phyloP scores from a whole-genome alignment of 2,329 filamentous ascomycete genomes.

The Rachicladosporium sp. region DNA sequence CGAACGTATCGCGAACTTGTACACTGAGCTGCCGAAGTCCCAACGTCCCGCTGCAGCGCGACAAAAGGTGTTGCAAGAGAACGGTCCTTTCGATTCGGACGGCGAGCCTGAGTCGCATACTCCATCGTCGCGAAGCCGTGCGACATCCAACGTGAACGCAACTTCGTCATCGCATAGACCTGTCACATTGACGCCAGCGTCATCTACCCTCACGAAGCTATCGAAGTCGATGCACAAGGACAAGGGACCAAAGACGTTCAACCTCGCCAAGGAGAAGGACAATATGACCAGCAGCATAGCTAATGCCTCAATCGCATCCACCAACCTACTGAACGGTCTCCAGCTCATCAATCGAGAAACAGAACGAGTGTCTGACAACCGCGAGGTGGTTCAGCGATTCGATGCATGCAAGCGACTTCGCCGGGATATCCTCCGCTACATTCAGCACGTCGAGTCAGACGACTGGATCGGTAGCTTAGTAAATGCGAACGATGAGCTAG shows the following conservation, averaged over 20 bases:
- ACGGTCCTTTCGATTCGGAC: slow-evolving; percentile 54
- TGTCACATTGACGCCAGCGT: slow-evolving; percentile 20
- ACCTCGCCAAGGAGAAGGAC: slow-evolving; percentile 75
- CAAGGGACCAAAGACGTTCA: slow-evolving; percentile 54
- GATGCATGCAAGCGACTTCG: slow-evolving; percentile 78
- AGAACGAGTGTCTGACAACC: slow-evolving; percentile 77
- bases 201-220: slow-evolving; percentile 17
- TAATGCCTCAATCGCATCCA: slow-evolving; percentile 75
- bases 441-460: slow-evolving; percentile 81
- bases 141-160: slow-evolving; percentile 7
- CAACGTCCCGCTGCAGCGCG: slow-evolving; percentile 58
- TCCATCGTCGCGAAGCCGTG: slow-evolving; percentile 5
- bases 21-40: slow-evolving; percentile 52
- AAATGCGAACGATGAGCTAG: slow-evolving; percentile 91
- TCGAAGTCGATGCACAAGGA: slow-evolving; percentile 27
- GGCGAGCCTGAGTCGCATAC: slow-evolving; percentile 14
- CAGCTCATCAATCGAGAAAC: slow-evolving; percentile 83
- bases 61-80: slow-evolving; percentile 74
- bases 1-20: slow-evolving; percentile 65
- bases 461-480: slow-evolving; percentile 85
- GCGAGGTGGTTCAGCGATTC: slow-evolving; percentile 61
- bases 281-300: slow-evolving; percentile 82
- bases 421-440: slow-evolving; percentile 77
- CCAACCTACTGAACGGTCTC: slow-evolving; percentile 74
- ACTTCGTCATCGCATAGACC: slow-evolving; percentile 14